Evolutionary conservation across 1,284 basidiomycete genomes (phyloP).

Genomic region (Marasmius oreades): DNA sequence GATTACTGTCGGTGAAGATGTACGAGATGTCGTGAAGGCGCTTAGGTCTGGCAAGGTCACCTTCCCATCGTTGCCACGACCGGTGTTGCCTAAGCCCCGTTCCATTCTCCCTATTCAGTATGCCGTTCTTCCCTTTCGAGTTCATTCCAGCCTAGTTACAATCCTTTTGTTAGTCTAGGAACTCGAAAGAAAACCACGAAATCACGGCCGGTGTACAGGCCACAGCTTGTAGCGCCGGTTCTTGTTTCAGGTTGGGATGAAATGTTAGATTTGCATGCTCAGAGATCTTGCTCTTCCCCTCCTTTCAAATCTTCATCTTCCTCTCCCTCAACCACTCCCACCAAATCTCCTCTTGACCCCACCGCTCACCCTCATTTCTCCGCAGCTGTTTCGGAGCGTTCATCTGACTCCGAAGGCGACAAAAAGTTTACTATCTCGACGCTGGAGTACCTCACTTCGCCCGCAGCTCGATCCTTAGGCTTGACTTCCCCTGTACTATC

Average conservation of each 20-base stretch:
- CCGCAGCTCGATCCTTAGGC: slow-evolving; percentile 34
- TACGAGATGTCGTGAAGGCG: slow-evolving; percentile 30
- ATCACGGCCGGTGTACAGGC: slow-evolving; percentile 10
- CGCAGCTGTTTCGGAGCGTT: not conserved
- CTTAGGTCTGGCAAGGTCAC: slow-evolving; percentile 3
- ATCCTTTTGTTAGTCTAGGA: not conserved
- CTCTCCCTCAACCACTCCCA: slow-evolving; percentile 17
- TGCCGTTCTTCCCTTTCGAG: not conserved
- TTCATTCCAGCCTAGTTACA: not conserved
- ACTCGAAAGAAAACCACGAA: slow-evolving; percentile 5
- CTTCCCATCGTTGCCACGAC: not conserved
- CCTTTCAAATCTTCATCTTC: slow-evolving; percentile 15
- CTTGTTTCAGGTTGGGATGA: slow-evolving; percentile 55
- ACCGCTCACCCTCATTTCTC: slow-evolving; percentile 21
- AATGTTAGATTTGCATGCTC: slow-evolving; percentile 34
- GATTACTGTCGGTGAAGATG: slow-evolving; percentile 37
- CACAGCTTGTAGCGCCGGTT: slow-evolving; percentile 3
- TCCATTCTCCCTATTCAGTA: slow-evolving; percentile 6
- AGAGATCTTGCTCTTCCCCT: slow-evolving; percentile 17
- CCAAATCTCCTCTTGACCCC: slow-evolving; percentile 19
- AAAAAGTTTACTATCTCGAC: slow-evolving; percentile 46
- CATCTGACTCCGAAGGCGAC: slow-evolving; percentile 31
- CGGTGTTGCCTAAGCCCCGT: not conserved
- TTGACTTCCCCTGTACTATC: slow-evolving; percentile 20
- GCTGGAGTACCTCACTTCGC: slow-evolving; percentile 40